A percentile compares a stretch with the other conserved stretches of the same genome.
Conservation (phyloP, 176 grass and related monocot genomes). For the Thinopyrum elongatum region DNA sequence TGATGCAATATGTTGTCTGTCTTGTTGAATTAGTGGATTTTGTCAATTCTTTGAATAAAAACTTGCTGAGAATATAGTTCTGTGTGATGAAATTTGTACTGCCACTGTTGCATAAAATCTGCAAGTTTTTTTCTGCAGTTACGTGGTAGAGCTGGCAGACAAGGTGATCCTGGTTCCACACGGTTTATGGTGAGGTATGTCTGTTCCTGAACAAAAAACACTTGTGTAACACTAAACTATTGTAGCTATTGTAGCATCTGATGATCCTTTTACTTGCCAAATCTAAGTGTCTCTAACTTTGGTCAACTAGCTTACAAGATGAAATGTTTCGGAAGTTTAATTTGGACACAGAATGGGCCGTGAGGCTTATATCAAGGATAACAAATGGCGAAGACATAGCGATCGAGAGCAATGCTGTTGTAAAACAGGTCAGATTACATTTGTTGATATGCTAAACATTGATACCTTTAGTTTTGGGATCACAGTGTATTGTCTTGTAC, state of each 20-base stretch:
- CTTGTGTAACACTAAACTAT: neutral
- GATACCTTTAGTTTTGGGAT: constrained; percentile 2
- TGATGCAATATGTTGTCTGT: neutral
- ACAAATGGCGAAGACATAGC: constrained; percentile 86
- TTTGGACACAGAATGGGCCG: constrained; percentile 95
- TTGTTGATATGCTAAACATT: neutral
- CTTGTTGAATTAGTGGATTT: neutral
- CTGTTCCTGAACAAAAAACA: constrained; percentile 16
- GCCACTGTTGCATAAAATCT: constrained; percentile 4
- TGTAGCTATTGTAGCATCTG: neutral
- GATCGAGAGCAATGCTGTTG: constrained; percentile 75
- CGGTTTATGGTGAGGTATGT: constrained; percentile 96
- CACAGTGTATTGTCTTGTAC: constrained; percentile 24
- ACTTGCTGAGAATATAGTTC: neutral
- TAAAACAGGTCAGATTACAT: constrained; percentile 73
- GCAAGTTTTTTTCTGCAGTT: constrained; percentile 44
- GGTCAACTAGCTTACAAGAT: constrained; percentile 81
- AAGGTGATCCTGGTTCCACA: constrained; percentile 99
- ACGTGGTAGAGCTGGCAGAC: constrained; percentile 91
- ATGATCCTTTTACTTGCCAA: neutral
- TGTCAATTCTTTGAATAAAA: neutral
- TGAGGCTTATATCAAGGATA: constrained; percentile 92
- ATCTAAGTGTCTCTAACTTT: constrained; percentile 18
- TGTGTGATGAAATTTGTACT: neutral
- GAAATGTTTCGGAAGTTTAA: constrained; percentile 99